Conservation (phyloP, 768 basidiomycete genomes). For the Trametes sanguinea region DNA sequence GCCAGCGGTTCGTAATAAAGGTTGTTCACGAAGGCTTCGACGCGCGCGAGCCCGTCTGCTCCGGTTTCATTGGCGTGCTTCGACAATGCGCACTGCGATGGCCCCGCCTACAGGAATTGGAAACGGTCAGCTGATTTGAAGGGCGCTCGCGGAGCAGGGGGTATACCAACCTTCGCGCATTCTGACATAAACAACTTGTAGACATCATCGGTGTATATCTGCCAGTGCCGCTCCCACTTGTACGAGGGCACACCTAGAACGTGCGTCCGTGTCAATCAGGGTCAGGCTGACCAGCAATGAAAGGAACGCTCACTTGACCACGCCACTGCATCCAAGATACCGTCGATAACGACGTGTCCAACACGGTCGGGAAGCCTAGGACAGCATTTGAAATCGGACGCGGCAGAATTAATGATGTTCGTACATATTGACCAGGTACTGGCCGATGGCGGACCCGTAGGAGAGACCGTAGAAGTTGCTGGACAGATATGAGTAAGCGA, state of each 20-base stretch:
- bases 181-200: conserved; percentile 32
- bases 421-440: conserved; percentile 38
- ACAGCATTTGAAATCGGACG: too few species aligned
- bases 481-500: neutral
- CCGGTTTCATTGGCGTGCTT: conserved; percentile 16
- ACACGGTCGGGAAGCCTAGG: conserved; percentile 34
- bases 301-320: conserved; percentile 29
- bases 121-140: neutral
- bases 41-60: conserved; percentile 22
- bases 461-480: conserved; percentile 37
- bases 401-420: neutral
- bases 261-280: neutral
- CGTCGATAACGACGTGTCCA: conserved; percentile 35
- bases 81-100: conserved; percentile 31
- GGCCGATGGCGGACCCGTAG: conserved; percentile 36
- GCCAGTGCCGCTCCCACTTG: conserved; percentile 27
- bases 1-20: conserved; percentile 32
- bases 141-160: too few species aligned
- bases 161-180: conserved; percentile 29
- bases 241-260: conserved; percentile 23
- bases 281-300: neutral
- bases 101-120: conserved; percentile 29
- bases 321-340: conserved; percentile 32
- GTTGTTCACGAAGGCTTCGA: conserved; percentile 28
- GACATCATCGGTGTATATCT: conserved; percentile 27